Base-by-base conservation (phyloP, 257 asterid species). In the Primulina eburnea region DNA sequence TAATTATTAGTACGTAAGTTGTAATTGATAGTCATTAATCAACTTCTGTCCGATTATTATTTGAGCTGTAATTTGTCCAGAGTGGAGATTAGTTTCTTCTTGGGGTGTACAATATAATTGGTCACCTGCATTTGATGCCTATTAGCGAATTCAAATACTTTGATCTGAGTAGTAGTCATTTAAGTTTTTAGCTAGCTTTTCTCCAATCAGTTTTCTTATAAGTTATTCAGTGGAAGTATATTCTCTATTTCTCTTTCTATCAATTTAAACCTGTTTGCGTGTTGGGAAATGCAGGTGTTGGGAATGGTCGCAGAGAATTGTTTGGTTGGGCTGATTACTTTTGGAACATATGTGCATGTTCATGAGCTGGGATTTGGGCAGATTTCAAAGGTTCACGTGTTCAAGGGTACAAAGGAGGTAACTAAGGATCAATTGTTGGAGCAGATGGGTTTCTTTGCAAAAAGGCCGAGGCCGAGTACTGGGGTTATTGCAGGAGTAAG, bases 401-500 rank as follows among this genome's bases (percentile, higher is more conserved):
- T 94, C 86, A 94, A 85, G 89, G 99, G 99, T 71, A 85, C 96
- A 55, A 90, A 91, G 78, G 97, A 89, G 73, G 83, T 94, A 60
- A 82, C 95, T 58, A 94, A 94, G 78, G 97, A 94, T 69, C 92
- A 88, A 76, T 81, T 94, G 76, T 74, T 94, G 91, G 99, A 94
- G 74, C 97, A 82, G 79, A 84, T 94, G 96, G 99, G 96, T 62
- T 94, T 94, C 87, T 91, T 94, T 74, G 76, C 83, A 3, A 85
- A 89, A 70, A 90, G 82, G 79, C 95, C 92, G 21, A 88, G 88
- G 82, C 96, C 97, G 16, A 70, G 86, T 65, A 57, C 83, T 4
- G 99, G 99, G 73, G 96, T 91, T 77, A 84, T 94, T 72, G 99
- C 96, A n/a, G 99, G 97, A 74, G 88, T 80, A 32, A 89, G 91